Evolutionary conservation across 2,329 filamentous ascomycete species (phyloP).

Genomic region (Xylaria sp.): DNA sequence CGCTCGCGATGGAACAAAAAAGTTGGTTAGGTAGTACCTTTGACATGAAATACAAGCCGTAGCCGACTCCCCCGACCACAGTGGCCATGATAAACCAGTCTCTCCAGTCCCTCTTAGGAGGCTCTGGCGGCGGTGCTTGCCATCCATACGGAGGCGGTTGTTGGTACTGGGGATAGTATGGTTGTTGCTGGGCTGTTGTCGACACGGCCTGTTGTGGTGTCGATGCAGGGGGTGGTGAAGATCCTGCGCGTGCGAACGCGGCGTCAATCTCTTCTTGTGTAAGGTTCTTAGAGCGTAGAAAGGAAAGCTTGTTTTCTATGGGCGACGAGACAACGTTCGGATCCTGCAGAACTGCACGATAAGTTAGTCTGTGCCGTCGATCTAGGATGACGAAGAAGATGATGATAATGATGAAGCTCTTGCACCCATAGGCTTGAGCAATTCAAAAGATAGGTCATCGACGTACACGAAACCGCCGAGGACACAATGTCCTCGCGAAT

Average conservation of each 20-base stretch:
- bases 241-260: constrained; percentile 78
- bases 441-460: background rate
- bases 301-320: constrained; percentile 92
- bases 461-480: constrained; percentile 51
- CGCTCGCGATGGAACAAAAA: background rate
- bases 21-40: constrained; percentile 66
- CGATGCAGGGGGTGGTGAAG: constrained; percentile 60
- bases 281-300: constrained; percentile 95
- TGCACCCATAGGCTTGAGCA: background rate
- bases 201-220: constrained; percentile 58
- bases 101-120: constrained; percentile 90
- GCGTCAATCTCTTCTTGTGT: constrained; percentile 94
- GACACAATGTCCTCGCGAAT: constrained; percentile 82
- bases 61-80: constrained; percentile 87
- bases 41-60: constrained; percentile 87
- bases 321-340: constrained; percentile 89
- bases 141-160: constrained; percentile 64
- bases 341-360: constrained; percentile 82
- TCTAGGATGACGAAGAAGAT: constrained; percentile 13
- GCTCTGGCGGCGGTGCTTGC: constrained; percentile 66
- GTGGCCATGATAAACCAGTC: constrained; percentile 99
- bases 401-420: background rate
- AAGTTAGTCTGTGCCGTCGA: constrained; percentile 32
- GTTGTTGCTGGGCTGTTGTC: constrained; percentile 53
- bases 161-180: constrained; percentile 60